These are phyloP conservation scores for Lactarius psammicola DNA, from an alignment of 768 basidiomycete species.

Conservation along the genomic window DNA sequence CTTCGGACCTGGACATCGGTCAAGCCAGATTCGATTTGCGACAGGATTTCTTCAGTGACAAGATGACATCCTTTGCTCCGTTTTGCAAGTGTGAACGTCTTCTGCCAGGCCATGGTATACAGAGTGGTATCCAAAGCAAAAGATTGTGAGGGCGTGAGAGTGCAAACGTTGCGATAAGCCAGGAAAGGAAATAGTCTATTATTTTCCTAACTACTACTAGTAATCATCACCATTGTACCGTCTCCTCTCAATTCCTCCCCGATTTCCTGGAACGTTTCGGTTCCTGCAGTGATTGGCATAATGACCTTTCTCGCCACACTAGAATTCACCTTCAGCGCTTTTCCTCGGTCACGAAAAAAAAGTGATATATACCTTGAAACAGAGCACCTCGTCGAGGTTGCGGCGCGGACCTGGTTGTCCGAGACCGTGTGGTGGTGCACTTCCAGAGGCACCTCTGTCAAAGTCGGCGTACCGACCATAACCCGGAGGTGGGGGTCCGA, in stretches of 20 bases:
- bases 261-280: slow-evolving; percentile 85
- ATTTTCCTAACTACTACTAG: neutral
- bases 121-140: too few relatives aligned
- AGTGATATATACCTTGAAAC: slow-evolving; percentile 69
- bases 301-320: slow-evolving; percentile 93
- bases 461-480: slow-evolving; percentile 83
- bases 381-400: slow-evolving; percentile 80
- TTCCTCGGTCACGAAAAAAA: slow-evolving; percentile 10
- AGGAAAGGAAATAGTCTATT: neutral
- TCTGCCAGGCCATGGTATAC: slow-evolving; percentile 81
- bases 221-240: slow-evolving; percentile 32
- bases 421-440: slow-evolving; percentile 34
- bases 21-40: slow-evolving; percentile 67
- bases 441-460: slow-evolving; percentile 51
- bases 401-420: slow-evolving; percentile 50
- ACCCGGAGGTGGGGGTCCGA: slow-evolving; percentile 90
- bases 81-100: slow-evolving; percentile 64
- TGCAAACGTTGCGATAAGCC: neutral
- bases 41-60: slow-evolving; percentile 71
- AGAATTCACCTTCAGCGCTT: slow-evolving; percentile 14
- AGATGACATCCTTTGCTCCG: slow-evolving; percentile 73
- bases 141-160: neutral
- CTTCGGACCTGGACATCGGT: slow-evolving; percentile 56
- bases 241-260: slow-evolving; percentile 71
- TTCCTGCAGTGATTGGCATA: slow-evolving; percentile 94